phyloP scores from a whole-genome alignment of 139 green algal genomes.

The Volvox africanus region DNA sequence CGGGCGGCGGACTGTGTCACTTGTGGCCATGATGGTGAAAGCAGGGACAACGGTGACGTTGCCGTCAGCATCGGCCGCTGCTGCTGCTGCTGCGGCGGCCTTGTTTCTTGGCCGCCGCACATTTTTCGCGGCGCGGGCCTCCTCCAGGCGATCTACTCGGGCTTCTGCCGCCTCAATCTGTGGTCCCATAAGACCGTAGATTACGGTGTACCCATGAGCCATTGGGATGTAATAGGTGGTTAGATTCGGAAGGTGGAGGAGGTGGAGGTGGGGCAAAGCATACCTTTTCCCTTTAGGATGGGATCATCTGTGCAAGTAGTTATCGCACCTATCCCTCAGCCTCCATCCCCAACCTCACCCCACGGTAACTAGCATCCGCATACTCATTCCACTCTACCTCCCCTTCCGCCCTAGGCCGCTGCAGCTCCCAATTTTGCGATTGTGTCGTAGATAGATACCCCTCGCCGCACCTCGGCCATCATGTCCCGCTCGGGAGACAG shows the following conservation, averaged over 20 bases:
- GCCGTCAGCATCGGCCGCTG: too few relatives aligned
- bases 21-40: neutral
- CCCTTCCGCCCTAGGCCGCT: neutral
- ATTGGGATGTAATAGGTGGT: neutral
- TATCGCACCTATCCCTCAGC: too few relatives aligned
- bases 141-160: neutral
- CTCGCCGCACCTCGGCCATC: conserved; percentile 1
- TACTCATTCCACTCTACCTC: neutral
- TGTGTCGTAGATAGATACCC: too few relatives aligned
- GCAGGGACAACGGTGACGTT: neutral
- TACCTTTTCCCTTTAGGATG: too few relatives aligned
- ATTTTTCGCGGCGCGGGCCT: neutral
- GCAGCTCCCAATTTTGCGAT: too few relatives aligned
- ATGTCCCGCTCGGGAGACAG: conserved; percentile 34
- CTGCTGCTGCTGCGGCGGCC: too few relatives aligned
- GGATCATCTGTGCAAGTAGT: too few relatives aligned
- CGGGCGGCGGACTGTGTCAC: neutral
- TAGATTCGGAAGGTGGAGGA: neutral
- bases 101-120: neutral
- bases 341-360: too few relatives aligned
- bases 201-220: too few relatives aligned
- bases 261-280: neutral
- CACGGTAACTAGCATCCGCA: neutral
- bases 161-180: conserved; percentile 24
- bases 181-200: too few relatives aligned